These are phyloP conservation scores for Aspergillus fijiensis DNA, from an alignment of 2,329 filamentous ascomycete genomes.

Conservation along the genomic window DNA sequence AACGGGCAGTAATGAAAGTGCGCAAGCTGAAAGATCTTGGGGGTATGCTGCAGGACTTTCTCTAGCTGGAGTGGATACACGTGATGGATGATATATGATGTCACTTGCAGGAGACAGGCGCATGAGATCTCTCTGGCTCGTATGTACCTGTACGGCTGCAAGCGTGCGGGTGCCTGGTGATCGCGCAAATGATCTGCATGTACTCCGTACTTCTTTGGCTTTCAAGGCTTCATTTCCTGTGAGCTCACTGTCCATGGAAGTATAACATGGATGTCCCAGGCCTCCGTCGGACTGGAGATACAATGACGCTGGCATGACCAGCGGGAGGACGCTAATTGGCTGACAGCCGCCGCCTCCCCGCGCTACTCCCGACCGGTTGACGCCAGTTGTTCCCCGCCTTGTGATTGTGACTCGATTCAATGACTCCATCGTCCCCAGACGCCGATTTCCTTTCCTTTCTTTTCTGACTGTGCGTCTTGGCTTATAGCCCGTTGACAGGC, in stretches of 20 bases:
- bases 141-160: background rate
- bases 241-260: too few species aligned
- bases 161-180: background rate
- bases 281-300: background rate
- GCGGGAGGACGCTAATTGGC: conserved; percentile 20
- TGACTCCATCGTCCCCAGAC: background rate
- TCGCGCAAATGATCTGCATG: background rate
- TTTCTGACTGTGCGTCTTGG: background rate
- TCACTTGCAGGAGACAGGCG: conserved; percentile 3
- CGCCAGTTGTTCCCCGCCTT: background rate
- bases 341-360: background rate
- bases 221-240: background rate
- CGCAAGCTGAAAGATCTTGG: conserved; percentile 27
- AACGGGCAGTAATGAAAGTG: conserved; percentile 28
- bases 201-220: background rate
- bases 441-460: background rate
- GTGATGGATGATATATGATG: conserved; percentile 1
- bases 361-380: background rate
- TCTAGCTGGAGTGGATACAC: conserved; percentile 1
- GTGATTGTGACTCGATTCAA: background rate
- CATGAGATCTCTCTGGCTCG: background rate
- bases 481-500: background rate
- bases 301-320: conserved; percentile 17
- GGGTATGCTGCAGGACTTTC: conserved; percentile 33
- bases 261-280: background rate